A percentile compares a stretch with the other conserved stretches of the same genome.
Evolutionary conservation across 352 stramenopile species (phyloP).

Genomic region (Peronospora belbahrii): DNA sequence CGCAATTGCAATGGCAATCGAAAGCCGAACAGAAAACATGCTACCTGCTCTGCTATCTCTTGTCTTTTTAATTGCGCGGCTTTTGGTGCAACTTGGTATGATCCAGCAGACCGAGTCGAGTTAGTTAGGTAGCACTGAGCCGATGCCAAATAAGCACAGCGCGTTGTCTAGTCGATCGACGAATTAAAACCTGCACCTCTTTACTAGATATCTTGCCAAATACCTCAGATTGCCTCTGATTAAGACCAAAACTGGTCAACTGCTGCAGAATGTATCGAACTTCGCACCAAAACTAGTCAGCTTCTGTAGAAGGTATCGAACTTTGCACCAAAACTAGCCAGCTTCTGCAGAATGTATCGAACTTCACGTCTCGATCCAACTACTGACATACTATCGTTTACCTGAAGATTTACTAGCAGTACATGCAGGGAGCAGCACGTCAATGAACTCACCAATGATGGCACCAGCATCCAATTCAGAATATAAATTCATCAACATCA

Average conservation of each 20-base stretch:
- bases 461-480: slow-evolving; percentile 8
- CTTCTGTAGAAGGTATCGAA: too few species aligned
- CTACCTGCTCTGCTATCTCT: too few species aligned
- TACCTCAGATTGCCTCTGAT: slow-evolving; percentile 17
- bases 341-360: slow-evolving; percentile 11
- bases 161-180: not conserved
- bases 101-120: slow-evolving; percentile 1
- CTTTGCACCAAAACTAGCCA: too few species aligned
- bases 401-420: too few species aligned
- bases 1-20: too few species aligned
- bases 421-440: too few species aligned
- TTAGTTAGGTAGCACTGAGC: not conserved
- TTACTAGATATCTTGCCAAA: slow-evolving; percentile 5
- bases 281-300: too few species aligned
- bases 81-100: slow-evolving; percentile 14
- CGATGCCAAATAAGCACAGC: slow-evolving; percentile 14
- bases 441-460: slow-evolving; percentile 24
- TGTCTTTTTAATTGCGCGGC: slow-evolving; percentile 13
- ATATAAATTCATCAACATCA: not conserved
- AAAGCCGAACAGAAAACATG: too few species aligned
- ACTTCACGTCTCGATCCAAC: not conserved
- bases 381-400: too few species aligned
- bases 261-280: too few species aligned
- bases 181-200: not conserved
- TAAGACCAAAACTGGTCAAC: not conserved